These are phyloP conservation scores for Orbilia javanica DNA, from an alignment of 2,329 filamentous ascomycete genomes.

Conservation along the genomic window DNA sequence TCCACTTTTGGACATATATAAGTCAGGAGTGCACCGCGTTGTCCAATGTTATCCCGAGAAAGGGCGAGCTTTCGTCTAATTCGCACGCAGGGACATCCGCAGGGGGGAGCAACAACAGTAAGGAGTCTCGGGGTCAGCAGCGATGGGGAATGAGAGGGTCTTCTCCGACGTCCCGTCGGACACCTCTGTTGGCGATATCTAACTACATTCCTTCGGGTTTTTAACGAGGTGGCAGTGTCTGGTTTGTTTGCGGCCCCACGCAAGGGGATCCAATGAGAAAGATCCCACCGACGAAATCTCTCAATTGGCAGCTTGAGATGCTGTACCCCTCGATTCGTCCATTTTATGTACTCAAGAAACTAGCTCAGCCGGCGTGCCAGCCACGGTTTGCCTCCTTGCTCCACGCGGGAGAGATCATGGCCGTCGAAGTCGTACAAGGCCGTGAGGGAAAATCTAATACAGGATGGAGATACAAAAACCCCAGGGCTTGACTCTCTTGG, in stretches of 20 bases:
- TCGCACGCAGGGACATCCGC: slow-evolving; percentile 56
- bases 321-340: slow-evolving; percentile 31
- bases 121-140: slow-evolving; percentile 36
- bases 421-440: slow-evolving; percentile 19
- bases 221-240: slow-evolving; percentile 1
- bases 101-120: slow-evolving; percentile 49
- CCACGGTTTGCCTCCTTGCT: slow-evolving; percentile 20
- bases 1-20: slow-evolving; percentile 21
- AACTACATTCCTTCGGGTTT: slow-evolving; percentile 31
- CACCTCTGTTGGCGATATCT: slow-evolving; percentile 31
- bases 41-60: slow-evolving; percentile 49
- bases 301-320: slow-evolving; percentile 50
- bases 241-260: slow-evolving; percentile 32
- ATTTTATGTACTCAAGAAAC: slow-evolving; percentile 36
- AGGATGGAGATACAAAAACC: slow-evolving; percentile 51
- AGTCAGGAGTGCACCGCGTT: slow-evolving; percentile 40
- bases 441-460: background rate
- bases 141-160: slow-evolving; percentile 23
- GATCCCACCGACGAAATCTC: slow-evolving; percentile 45
- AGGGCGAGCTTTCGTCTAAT: slow-evolving; percentile 38
- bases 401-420: slow-evolving; percentile 39
- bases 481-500: slow-evolving; percentile 29
- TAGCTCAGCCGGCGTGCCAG: slow-evolving; percentile 31
- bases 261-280: slow-evolving; percentile 43
- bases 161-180: slow-evolving; percentile 14